phyloP scores from a whole-genome alignment of 768 basidiomycete genomes.

The Kwoniella newhampshirensis region DNA sequence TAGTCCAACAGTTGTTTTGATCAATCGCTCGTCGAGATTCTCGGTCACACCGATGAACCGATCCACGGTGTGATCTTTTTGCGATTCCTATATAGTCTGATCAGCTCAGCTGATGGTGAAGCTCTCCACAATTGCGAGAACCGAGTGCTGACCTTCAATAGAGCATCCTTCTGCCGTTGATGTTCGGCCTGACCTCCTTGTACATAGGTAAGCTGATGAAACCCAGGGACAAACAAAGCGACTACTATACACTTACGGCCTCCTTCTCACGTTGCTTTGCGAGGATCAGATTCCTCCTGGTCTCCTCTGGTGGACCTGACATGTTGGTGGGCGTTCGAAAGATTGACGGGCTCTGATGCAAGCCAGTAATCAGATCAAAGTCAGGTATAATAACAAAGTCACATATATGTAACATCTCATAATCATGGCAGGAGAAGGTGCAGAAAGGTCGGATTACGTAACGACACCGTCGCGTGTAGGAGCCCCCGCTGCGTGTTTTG shows the following conservation, averaged over 20 bases:
- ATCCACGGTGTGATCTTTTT: constrained; percentile 80
- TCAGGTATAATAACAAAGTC: too few relatives aligned
- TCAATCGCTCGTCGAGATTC: constrained; percentile 88
- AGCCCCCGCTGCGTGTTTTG: too few relatives aligned
- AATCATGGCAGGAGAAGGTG: too few relatives aligned
- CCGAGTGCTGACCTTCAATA: constrained; percentile 17
- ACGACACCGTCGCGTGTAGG: too few relatives aligned
- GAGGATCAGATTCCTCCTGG: constrained; percentile 56
- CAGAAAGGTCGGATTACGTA: too few relatives aligned
- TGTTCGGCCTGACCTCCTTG: constrained; percentile 37
- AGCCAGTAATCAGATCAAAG: too few relatives aligned
- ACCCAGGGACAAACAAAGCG: constrained; percentile 54
- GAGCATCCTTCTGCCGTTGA: constrained; percentile 40
- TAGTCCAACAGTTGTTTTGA: constrained; percentile 85
- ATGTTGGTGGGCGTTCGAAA: too few relatives aligned
- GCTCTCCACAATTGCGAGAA: constrained; percentile 53
- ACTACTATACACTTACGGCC: constrained; percentile 61
- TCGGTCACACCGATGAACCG: constrained; percentile 94
- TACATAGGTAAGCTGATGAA: constrained; percentile 73
- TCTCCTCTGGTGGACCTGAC: constrained; percentile 34
- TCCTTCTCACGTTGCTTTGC: constrained; percentile 69
- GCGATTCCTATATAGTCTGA: constrained; percentile 63
- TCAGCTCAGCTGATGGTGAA: not conserved
- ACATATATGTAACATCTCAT: too few relatives aligned
- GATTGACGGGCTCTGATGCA: too few relatives aligned